Conservation (phyloP, 2,329 filamentous ascomycete genomes). For the Colletotrichum sojae region DNA sequence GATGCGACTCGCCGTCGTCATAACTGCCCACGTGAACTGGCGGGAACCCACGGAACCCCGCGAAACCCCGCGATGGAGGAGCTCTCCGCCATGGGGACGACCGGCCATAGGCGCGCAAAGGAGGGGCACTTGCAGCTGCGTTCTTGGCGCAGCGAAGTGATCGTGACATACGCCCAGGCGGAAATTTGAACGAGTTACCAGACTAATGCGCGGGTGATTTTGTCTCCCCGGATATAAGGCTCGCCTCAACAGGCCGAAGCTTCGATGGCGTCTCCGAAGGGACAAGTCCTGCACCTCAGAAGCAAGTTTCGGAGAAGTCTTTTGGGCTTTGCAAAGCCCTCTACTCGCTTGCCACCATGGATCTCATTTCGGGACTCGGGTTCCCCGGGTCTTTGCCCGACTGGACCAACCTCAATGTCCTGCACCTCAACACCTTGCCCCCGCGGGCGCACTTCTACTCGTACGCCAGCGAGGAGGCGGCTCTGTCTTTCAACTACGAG, state of each 20-base stretch:
- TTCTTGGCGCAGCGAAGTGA: slow-evolving; percentile 4
- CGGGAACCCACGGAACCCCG: background rate
- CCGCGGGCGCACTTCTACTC: slow-evolving; percentile 69
- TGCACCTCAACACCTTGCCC: slow-evolving; percentile 70
- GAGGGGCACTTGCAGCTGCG: background rate
- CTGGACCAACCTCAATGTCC: slow-evolving; percentile 71
- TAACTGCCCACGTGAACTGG: slow-evolving; percentile 1
- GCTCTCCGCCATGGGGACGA: background rate
- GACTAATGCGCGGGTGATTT: background rate
- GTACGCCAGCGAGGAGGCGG: slow-evolving; percentile 62
- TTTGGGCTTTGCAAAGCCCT: background rate
- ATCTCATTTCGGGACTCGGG: slow-evolving; percentile 21
- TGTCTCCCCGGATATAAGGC: background rate
- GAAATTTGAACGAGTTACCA: background rate
- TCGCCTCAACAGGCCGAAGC: too few species aligned
- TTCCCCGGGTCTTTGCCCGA: slow-evolving; percentile 56
- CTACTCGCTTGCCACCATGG: slow-evolving; percentile 9
- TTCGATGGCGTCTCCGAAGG: background rate
- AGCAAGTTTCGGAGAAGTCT: background rate
- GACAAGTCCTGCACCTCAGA: too few species aligned
- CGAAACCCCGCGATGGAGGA: slow-evolving; percentile 1
- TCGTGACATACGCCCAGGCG: slow-evolving; percentile 33
- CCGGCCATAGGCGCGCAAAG: background rate
- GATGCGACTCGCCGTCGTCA: slow-evolving; percentile 21
- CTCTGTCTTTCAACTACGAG: slow-evolving; percentile 57